Conservation (phyloP, 768 basidiomycete genomes). For the Boletus coccyginus region DNA sequence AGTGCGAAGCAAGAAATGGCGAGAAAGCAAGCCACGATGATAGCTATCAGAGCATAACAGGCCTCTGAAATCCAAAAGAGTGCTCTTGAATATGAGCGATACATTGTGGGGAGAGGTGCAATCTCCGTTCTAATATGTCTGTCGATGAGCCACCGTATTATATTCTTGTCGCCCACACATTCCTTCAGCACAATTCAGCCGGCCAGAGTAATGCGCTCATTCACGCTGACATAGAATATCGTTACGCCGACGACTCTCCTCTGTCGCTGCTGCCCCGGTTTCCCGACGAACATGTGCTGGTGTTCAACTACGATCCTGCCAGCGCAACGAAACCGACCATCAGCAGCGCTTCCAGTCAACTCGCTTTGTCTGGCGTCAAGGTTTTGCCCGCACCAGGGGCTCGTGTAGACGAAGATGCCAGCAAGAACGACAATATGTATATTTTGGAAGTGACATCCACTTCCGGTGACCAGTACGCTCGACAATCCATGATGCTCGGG, state of each 20-base stretch:
- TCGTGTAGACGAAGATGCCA: constrained; percentile 45
- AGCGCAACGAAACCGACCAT: constrained; percentile 40
- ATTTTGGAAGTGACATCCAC: constrained; percentile 62
- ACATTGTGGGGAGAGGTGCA: constrained; percentile 9
- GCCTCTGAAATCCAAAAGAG: constrained; percentile 51
- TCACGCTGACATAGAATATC: constrained; percentile 77
- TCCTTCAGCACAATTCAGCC: constrained; percentile 36
- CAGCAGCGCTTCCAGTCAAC: constrained; percentile 47
- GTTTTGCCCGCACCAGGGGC: constrained; percentile 74
- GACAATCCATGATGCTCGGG: not conserved
- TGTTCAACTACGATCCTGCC: constrained; percentile 66
- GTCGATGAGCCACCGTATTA: constrained; percentile 53
- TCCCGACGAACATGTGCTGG: constrained; percentile 66
- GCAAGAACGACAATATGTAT: constrained; percentile 68
- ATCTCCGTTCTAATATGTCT: constrained; percentile 9
- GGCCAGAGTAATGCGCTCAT: constrained; percentile 38
- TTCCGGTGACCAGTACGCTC: constrained; percentile 43
- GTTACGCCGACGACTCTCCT: constrained; percentile 77
- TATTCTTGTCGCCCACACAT: constrained; percentile 61
- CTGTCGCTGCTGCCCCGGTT: constrained; percentile 58
- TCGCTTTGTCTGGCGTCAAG: constrained; percentile 56
- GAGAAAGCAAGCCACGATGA: constrained; percentile 49
- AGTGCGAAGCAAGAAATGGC: constrained; percentile 64
- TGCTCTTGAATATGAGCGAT: constrained; percentile 35
- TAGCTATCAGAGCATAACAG: constrained; percentile 51